Evolutionary conservation across 192 early-diverging fungal genomes (phyloP), one percentile per base, ranked within the genome.

Genomic region (Coemansia sp.): DNA sequence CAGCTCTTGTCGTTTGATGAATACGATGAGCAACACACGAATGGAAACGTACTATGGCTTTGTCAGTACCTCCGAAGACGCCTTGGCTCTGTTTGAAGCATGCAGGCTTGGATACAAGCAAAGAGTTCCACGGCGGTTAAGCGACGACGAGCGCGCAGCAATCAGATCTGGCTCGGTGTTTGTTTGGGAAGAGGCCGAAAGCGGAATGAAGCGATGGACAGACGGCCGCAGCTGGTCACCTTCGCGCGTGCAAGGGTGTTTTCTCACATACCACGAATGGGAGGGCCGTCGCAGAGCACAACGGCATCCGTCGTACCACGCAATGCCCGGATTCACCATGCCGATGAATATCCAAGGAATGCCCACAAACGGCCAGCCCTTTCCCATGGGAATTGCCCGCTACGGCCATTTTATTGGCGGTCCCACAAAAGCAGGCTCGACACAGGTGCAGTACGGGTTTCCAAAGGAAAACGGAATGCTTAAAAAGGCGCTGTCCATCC

Each of bases 181-280:
- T 83, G 89, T 91, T 48, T 96, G 93, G 89, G 92, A 94, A 71
- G 94, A 96, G 78, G 80, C 90, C 60, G 93, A 96, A 73, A 88
- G 89, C 55, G 94, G 93, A 14, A 96, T 96, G 89, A 84, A 92
- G 69, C 85, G 94, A 38, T 96, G 94, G 94, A 94, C 94, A 0
- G 94, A 96, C 72, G 93, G 93, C 17, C 87, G 90, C 69, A 90
- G 86, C 54, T 96, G 94, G 94, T 92, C 90, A 32, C 90, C 94
- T 1, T 91, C 89, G 34, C 86, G 94, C 33, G 92, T 96, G 59
- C 88, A 91, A 36, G 94, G 94, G 30, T 90, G 88, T 55, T 96
- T 96, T 69, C 77, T 96, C 51, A 93, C 93, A 0, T 96, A 96
- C 75, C 89, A 93, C 72, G 93, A 94, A 73, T 83, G 91, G 64